These are phyloP conservation scores for Lasiosphaeria miniovina DNA, from an alignment of 495 filamentous ascomycete species.

Conservation along the genomic window DNA sequence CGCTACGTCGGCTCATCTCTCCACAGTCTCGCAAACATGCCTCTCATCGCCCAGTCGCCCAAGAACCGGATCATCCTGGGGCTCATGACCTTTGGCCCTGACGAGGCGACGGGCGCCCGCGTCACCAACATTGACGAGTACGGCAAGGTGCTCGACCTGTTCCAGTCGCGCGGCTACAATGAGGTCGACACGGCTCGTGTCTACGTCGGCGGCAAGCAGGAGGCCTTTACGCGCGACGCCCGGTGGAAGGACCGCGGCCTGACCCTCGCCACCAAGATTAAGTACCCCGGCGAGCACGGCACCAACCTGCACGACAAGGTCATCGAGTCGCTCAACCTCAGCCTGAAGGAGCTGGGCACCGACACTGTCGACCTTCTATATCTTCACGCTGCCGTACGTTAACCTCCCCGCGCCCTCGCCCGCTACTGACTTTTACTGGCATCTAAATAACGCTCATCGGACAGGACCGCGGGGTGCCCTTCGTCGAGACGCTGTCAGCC, in stretches of 20 bases:
- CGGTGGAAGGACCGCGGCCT: constrained; percentile 80
- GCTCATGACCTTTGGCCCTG: constrained; percentile 60
- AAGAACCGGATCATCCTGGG: constrained; percentile 57
- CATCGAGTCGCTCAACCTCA: constrained; percentile 58
- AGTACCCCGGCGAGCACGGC: constrained; percentile 60
- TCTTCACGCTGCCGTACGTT: constrained; percentile 64
- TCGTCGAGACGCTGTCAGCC: constrained; percentile 73
- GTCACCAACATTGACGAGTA: constrained; percentile 67
- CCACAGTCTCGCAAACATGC: constrained; percentile 11
- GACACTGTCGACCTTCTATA: constrained; percentile 85
- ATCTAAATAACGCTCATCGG: not conserved
- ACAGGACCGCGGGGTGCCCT: constrained; percentile 68
- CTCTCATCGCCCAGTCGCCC: constrained; percentile 23
- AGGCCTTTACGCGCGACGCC: constrained; percentile 73
- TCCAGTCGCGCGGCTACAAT: constrained; percentile 71
- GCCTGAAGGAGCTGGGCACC: constrained; percentile 68
- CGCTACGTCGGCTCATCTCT: no score
- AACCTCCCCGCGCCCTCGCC: no score
- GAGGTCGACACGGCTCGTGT: constrained; percentile 77
- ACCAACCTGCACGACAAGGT: constrained; percentile 60
- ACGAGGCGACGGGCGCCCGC: constrained; percentile 56
- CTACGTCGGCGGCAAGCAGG: constrained; percentile 73
- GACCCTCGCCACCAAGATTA: constrained; percentile 77
- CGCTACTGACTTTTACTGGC: not conserved
- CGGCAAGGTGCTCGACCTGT: constrained; percentile 61